Evolutionary conservation across 2,329 filamentous ascomycete species (phyloP), one percentile per base, ranked within the genome.

Genomic region (Xylaria sp.): DNA sequence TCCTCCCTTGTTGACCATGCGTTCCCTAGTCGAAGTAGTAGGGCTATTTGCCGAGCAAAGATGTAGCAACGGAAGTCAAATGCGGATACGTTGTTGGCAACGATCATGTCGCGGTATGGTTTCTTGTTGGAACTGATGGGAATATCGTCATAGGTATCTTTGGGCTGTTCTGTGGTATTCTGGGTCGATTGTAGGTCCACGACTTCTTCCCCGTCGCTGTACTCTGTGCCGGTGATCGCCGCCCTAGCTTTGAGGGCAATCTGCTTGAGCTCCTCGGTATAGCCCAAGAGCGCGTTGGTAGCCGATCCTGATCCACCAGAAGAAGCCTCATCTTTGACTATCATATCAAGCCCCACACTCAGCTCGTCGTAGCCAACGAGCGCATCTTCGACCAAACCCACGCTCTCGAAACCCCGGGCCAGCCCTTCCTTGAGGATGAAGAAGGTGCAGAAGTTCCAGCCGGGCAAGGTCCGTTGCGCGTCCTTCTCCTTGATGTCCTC

Each of bases 391-490:
- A 97, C 91, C 8, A 99, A 78, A 0, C 95, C 95, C 2, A 97
- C 92, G 68, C 91, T 97, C 71, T 99, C 95, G 63, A 99, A 96
- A 0, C 93, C 95, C 62, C 91, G 84, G 1, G 94, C 93, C 34
- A 99, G 76, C 0, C 94, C 94, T 71, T 99, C 94, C 68, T 99
- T 99, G 7, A 99, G 80, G 16, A 99, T 92, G 70, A 99, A 99
- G 70, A 99, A 99, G 0, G 94, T 99, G 73, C 94, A 97, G 69
- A 99, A 99, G 68, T 99, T 99, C 94, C 94, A 99, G 0, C 94
- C 94, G 0, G 94, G 94, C 17, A 99, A 75, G 29, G 80, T 87
- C 43, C 93, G 83, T 70, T 97, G 92, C 0, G 88, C 84, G 64
- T 97, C 93, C 67, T 92, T 94, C 71, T 97, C 94, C 59, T 91